Percentiles rank a stretch among this genome's conserved stretches.
phyloP scores from a whole-genome alignment of 352 stramenopile species.

The Pilasporangium apinafurcum region DNA sequence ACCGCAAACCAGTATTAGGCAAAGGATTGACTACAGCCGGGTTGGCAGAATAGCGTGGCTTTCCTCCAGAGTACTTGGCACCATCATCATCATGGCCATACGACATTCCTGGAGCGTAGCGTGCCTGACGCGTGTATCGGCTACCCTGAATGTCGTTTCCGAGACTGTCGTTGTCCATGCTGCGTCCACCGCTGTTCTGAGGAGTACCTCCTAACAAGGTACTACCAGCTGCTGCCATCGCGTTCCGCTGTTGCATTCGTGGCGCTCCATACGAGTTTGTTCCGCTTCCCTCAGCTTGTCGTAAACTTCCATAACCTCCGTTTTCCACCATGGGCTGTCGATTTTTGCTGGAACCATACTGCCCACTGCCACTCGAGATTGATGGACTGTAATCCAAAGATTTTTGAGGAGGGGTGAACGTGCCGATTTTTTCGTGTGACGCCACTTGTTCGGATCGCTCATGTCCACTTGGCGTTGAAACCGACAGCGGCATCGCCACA shows the following conservation, averaged over 20 bases:
- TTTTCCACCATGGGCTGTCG: conserved; percentile 44
- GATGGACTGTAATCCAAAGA: conserved; percentile 24
- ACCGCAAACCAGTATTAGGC: conserved; percentile 7
- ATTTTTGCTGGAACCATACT: conserved; percentile 39
- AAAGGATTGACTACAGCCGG: conserved; percentile 9
- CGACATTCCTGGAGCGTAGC: conserved; percentile 63
- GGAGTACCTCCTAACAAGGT: conserved; percentile 59
- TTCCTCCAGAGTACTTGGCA: conserved; percentile 49
- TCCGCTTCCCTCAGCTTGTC: conserved; percentile 13
- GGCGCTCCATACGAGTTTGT: conserved; percentile 27
- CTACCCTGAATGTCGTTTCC: conserved; percentile 42
- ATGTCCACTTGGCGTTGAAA: conserved; percentile 57
- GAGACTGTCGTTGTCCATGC: conserved; percentile 39
- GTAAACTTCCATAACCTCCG: conserved; percentile 31
- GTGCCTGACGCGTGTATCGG: conserved; percentile 73
- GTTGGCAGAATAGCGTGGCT: conserved; percentile 37
- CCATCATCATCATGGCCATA: conserved; percentile 45
- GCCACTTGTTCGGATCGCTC: conserved; percentile 22
- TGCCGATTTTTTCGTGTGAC: conserved; percentile 21
- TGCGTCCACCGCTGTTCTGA: conserved; percentile 28
- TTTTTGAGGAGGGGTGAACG: conserved; percentile 62
- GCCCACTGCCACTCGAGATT: conserved; percentile 33
- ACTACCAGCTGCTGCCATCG: conserved; percentile 62
- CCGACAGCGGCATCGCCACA: conserved; percentile 59
- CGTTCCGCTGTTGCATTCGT: conserved; percentile 49